phyloP scores from a whole-genome alignment of 768 basidiomycete genomes.

The Serendipita sp. region DNA sequence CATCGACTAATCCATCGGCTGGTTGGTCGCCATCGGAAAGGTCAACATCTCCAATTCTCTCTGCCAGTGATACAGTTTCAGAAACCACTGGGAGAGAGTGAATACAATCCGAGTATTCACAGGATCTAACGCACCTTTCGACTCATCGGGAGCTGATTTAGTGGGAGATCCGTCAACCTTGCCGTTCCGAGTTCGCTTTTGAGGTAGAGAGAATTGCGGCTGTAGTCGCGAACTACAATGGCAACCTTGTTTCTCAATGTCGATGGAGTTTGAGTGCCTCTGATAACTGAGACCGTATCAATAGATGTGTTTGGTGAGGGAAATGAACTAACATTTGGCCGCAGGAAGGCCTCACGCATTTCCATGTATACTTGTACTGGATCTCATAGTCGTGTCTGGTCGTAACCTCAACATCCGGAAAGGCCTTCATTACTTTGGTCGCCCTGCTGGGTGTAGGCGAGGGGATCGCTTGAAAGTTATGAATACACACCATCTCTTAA shows the following conservation, averaged over 20 bases:
- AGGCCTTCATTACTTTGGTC: neutral
- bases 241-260: neutral
- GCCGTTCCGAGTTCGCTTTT: neutral
- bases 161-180: neutral
- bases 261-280: neutral
- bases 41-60: too few species aligned
- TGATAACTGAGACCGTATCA: neutral
- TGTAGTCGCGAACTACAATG: neutral
- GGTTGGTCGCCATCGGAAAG: too few species aligned
- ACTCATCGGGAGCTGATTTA: neutral
- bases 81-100: too few species aligned
- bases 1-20: too few species aligned
- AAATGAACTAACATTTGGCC: neutral
- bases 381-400: slow-evolving; percentile 5
- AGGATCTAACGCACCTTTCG: too few species aligned
- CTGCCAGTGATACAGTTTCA: too few species aligned
- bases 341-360: neutral
- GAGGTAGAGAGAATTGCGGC: neutral
- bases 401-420: neutral
- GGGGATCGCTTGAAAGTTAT: neutral
- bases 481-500: neutral
- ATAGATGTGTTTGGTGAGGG: neutral
- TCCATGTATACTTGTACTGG: slow-evolving; percentile 1
- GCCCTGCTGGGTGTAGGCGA: neutral
- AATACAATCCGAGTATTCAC: too few species aligned